phyloP scores from a whole-genome alignment of 345 rosid species.

The Lepidium aucheri region DNA sequence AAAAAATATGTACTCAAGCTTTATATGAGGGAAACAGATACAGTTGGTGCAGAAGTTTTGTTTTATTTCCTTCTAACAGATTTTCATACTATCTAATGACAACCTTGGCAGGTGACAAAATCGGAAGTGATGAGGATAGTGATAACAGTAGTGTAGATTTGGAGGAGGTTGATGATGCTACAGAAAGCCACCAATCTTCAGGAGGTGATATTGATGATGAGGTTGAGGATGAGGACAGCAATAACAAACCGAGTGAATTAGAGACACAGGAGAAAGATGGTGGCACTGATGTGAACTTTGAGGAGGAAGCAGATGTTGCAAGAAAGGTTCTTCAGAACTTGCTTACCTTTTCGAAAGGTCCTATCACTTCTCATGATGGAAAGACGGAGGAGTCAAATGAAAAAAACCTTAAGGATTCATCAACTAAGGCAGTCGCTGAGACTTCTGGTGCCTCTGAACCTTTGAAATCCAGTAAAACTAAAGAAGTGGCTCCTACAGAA shows the following conservation, averaged over 20 bases:
- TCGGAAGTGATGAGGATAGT: slow-evolving; percentile 41
- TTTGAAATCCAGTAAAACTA: slow-evolving; percentile 31
- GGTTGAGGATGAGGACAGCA: slow-evolving; percentile 8
- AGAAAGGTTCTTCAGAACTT: slow-evolving; percentile 68
- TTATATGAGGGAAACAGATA: background rate
- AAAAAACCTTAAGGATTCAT: slow-evolving; percentile 17
- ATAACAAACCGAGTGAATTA: slow-evolving; percentile 21
- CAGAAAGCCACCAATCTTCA: slow-evolving; percentile 9
- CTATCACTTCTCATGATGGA: slow-evolving; percentile 30
- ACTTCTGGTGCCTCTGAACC: slow-evolving; percentile 31
- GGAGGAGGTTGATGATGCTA: slow-evolving; percentile 45
- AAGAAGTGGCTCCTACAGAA: slow-evolving; percentile 28
- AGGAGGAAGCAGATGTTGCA: slow-evolving; percentile 64
- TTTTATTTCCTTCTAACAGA: background rate
- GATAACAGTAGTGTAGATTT: slow-evolving; percentile 53
- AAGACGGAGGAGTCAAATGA: slow-evolving; percentile 31
- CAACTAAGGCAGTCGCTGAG: slow-evolving; percentile 26
- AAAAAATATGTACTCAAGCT: background rate
- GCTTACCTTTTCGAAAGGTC: slow-evolving; percentile 39
- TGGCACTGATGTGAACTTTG: slow-evolving; percentile 45
- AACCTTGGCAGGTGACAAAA: slow-evolving; percentile 39
- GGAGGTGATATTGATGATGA: slow-evolving; percentile 24
- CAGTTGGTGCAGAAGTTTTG: background rate
- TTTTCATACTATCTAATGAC: background rate
- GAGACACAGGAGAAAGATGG: slow-evolving; percentile 31